A percentile compares a stretch with the other conserved stretches of the same genome.
These are phyloP conservation scores for Drosera spatulata DNA, from an alignment of 179 eudicot genomes.

Conservation along the genomic window DNA sequence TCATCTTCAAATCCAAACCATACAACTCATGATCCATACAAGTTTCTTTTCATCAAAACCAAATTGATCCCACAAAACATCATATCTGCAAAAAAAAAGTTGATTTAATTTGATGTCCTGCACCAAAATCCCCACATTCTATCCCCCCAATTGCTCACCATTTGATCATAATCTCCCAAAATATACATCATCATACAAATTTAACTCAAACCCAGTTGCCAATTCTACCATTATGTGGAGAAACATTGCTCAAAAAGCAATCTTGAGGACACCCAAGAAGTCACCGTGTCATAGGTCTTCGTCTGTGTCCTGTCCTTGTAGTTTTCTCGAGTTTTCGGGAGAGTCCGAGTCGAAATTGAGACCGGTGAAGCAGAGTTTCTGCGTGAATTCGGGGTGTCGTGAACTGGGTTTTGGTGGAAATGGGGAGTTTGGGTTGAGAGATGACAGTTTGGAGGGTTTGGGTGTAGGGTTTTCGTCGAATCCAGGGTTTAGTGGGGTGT, in stretches of 20 bases:
- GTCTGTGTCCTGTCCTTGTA: constrained; percentile 19
- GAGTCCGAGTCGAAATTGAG: constrained; percentile 20
- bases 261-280: constrained; percentile 19
- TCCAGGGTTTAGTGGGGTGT: constrained; percentile 22
- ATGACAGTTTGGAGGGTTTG: constrained; percentile 23
- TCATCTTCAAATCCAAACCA: too few species aligned
- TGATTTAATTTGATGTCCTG: constrained; percentile 41
- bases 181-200: constrained; percentile 8
- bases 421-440: constrained; percentile 18
- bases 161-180: constrained; percentile 17
- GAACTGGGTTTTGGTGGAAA: constrained; percentile 34
- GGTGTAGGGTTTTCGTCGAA: constrained; percentile 17
- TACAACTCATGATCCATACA: background rate
- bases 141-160: constrained; percentile 13
- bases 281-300: constrained; percentile 9
- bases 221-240: constrained; percentile 50
- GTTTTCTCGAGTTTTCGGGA: constrained; percentile 30
- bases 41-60: background rate
- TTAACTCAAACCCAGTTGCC: constrained; percentile 11
- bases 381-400: constrained; percentile 17
- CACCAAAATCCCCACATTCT: constrained; percentile 17
- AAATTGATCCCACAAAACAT: background rate
- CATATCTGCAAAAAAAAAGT: background rate
- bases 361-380: constrained; percentile 12
- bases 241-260: constrained; percentile 33